Base-by-base conservation (phyloP, 2,329 filamentous ascomycete species). In the Sporothrix pallida region DNA sequence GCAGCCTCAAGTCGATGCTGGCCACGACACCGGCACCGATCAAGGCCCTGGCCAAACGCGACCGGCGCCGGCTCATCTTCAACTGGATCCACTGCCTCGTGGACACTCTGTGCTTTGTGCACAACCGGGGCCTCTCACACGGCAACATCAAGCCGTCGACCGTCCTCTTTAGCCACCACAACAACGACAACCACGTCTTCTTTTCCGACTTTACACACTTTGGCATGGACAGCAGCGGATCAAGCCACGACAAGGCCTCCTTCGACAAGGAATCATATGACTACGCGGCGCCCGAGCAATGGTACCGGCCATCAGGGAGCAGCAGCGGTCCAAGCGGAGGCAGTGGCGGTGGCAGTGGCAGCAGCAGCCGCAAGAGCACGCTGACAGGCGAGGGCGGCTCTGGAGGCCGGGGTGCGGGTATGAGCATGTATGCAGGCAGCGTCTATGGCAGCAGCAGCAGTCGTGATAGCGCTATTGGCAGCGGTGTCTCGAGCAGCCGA, bases 81-180 rank as follows among this genome's bases (percentile, higher is more conserved):
- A 90, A 92, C 79, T 94, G 92, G 92, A 88, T 94, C 78, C 89
- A 92, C 78, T 94, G 92, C 79, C 85, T 94, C 3, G 85, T 87
- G 56, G 90, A 93, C 79, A 90, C 91, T 1, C 79, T 94, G 17
- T 88, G 90, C 71, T 92, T 87, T 75, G 82, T 94, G 2, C 92
- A 94, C 79, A 86, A 86, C 75, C 86, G 86, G 67, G 89, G 89
- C 1, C 86, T 89, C 31, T 87, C 87, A 2, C 92, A 94, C 77
- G 87, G 88, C 26, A 89, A 89, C 68, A 93, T 95, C 79, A 89
- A 89, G 75, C 92, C 92, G 1, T 91, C 91, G 0, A 92, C 91
- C 10, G 86, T 94, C 31, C 85, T 92, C 77, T 88, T 94, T 77
- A 63, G 58, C 46, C 68, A 74, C 70, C 71, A 68, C 70, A 88